Percentiles rank a stretch among this genome's conserved stretches.
phyloP scores from a whole-genome alignment of 495 filamentous ascomycete species.

The Chaetomidium leptoderma region DNA sequence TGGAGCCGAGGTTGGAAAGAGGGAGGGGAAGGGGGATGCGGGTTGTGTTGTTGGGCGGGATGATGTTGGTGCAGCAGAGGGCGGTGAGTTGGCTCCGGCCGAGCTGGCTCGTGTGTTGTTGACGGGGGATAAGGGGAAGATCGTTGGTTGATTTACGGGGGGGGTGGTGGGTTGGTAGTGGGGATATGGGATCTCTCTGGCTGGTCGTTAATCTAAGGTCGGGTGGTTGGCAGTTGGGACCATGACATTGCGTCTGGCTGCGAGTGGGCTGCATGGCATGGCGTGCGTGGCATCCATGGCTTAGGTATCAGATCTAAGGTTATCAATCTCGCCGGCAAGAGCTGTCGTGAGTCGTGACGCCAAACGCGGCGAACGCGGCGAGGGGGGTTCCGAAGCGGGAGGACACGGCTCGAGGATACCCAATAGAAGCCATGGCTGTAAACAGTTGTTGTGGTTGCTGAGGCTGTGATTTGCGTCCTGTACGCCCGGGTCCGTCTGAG shows the following conservation, averaged over 20 bases:
- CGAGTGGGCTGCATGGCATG: not conserved
- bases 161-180: not conserved
- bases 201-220: not conserved
- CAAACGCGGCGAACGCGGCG: too few species aligned
- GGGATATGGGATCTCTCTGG: not conserved
- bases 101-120: conserved; percentile 1
- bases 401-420: not conserved
- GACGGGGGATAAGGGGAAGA: conserved; percentile 9
- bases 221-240: not conserved
- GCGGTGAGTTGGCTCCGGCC: not conserved
- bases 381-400: not conserved
- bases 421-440: not conserved
- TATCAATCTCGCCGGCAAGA: conserved; percentile 1
- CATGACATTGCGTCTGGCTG: not conserved
- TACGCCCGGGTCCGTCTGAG: not conserved
- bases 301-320: not conserved
- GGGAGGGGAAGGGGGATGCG: not conserved
- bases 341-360: not conserved
- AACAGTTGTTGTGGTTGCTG: not conserved
- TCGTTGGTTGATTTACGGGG: conserved; percentile 14
- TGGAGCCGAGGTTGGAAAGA: not conserved
- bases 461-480: conserved; percentile 4
- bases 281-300: not conserved
- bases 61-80: not conserved
- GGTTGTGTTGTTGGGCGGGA: not conserved